Base-by-base conservation (phyloP, 148 eudicot genomes). In the Fagopyrum tataricum region DNA sequence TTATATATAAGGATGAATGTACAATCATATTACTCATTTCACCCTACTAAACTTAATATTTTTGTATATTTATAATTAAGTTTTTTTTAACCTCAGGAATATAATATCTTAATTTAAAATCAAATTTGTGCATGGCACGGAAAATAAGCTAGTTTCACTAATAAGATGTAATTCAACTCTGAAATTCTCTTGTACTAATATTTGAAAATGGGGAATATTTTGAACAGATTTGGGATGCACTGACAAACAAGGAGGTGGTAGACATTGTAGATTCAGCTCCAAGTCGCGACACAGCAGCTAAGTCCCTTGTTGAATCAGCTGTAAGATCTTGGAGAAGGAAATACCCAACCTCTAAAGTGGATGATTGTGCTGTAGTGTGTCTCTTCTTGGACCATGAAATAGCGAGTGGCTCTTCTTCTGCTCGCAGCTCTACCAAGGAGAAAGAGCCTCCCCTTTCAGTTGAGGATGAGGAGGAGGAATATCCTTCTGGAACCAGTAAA, bases 361-460 rank as follows among this genome's bases (percentile, higher is more conserved):
- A 92, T n/a, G 98, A 92, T 52, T 92, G 98, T 85, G 98, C 98
- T 20, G 96, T 85, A 37, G 81, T 92, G 52, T 92, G 98, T 80
- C 96, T 92, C 71, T 92, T 92, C 73, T 82, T 92, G 1, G 88
- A 88, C 74, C 76, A 89, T 37, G 49, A 41, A 48, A 14, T 76
- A 14, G 56, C 70, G 74, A 76, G 70, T 21, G 4, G 83, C 11
- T 87, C 85, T 14, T 64, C 83, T 74, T 84, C 88, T 69, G 78
- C 86, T 23, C 47, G 75, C 13, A 52, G 59, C 74, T 74, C 76
- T 37, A 59, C 76, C 51, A 72, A 80, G 53, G 87, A 84, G 61
- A 49, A 49, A 59, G 81, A 79, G 61, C 26, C 10, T 53, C 59
- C 59, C 9, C 39, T 59, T 59, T 59, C 40, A 10, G 26, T 2